Evolutionary conservation across 257 asterid genomes (phyloP), one percentile per base, ranked within the genome.

Genomic region (Solanum ahanhuiri): DNA sequence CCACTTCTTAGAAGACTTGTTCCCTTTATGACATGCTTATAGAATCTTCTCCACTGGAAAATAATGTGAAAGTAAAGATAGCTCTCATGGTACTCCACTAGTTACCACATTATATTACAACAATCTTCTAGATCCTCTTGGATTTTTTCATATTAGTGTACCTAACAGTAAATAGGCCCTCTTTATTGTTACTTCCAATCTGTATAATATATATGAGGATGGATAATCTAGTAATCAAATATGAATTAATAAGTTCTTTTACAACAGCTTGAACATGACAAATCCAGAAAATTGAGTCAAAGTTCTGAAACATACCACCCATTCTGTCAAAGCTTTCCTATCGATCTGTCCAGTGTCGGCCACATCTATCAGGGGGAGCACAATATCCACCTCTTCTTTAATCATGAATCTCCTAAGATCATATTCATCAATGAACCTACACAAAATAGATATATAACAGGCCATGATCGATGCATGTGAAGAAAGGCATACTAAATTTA

Each of bases 361-460:
- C 84, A 90, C 92, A 83, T 91, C 95, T 75, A 94, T 93, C 94
- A 94, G 90, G 33, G 98, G 95, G 85, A 93, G 90, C 43, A 95
- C 95, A 25, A 92, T 37, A 76, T 96, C 98, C 73, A 94, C 98
- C 90, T 96, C 96, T 87, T 96, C 99, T 89, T 90, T 94, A 66
- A 92, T 91, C 99, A 94, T 90, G 95, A 95, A 96, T 91, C 95
- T 92, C 85, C 93, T 86, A 15, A 96, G 86, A 87, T 96, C 97
- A 20, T 82, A 64, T 86, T 91, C 98, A 72, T 93, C 95, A 63
- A 95, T 92, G 92, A 89, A 91, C 91, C 98, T 95, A 81, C 82
- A 64, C 64, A 39, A 85, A 23, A 72, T 9, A 72, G 7, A 69
- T 69, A 72, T 41, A 72, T 35, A 72, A 72, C 81, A 60, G 30